phyloP scores from a whole-genome alignment of 2,329 filamentous ascomycete genomes.

The Grosmannia huntii region DNA sequence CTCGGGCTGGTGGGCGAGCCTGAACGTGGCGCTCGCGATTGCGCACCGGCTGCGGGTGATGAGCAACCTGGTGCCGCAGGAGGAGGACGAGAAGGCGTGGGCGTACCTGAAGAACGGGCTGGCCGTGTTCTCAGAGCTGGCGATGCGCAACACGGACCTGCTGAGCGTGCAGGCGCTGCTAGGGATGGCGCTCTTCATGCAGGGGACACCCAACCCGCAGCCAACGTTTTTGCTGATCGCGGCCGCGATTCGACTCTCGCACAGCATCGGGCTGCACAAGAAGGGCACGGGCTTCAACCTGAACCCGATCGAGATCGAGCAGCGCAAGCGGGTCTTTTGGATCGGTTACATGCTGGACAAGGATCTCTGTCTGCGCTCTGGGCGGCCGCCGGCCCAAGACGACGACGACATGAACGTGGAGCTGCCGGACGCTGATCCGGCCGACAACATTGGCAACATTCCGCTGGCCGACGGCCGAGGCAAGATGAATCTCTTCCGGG shows the following conservation, averaged over 20 bases:
- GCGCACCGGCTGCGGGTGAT: slow-evolving; percentile 85
- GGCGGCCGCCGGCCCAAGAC: slow-evolving; percentile 47
- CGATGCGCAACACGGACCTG: slow-evolving; percentile 91
- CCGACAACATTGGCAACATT: slow-evolving; percentile 89
- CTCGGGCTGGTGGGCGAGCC: slow-evolving; percentile 95
- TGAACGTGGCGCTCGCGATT: slow-evolving; percentile 90
- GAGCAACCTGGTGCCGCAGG: slow-evolving; percentile 81
- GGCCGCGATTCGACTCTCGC: slow-evolving; percentile 77
- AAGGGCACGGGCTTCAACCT: slow-evolving; percentile 84
- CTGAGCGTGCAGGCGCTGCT: slow-evolving; percentile 88
- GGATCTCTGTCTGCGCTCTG: slow-evolving; percentile 46
- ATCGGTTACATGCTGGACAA: slow-evolving; percentile 55
- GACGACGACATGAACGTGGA: slow-evolving; percentile 86
- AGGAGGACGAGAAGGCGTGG: slow-evolving; percentile 93
- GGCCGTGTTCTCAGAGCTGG: slow-evolving; percentile 82
- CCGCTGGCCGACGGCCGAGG: slow-evolving; percentile 77
- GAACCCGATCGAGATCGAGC: slow-evolving; percentile 87
- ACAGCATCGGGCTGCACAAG: slow-evolving; percentile 93
- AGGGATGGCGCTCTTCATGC: slow-evolving; percentile 88
- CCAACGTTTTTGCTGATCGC: slow-evolving; percentile 85
- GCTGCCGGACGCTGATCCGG: slow-evolving; percentile 77
- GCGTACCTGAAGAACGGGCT: slow-evolving; percentile 93
- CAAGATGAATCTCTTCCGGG: slow-evolving; percentile 88
- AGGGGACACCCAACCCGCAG: slow-evolving; percentile 93
- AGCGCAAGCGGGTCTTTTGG: slow-evolving; percentile 57